Percentiles rank a stretch among this genome's conserved stretches.
These are phyloP conservation scores for Coemansia sp. DNA, from an alignment of 192 early-diverging fungal species.

Conservation along the genomic window DNA sequence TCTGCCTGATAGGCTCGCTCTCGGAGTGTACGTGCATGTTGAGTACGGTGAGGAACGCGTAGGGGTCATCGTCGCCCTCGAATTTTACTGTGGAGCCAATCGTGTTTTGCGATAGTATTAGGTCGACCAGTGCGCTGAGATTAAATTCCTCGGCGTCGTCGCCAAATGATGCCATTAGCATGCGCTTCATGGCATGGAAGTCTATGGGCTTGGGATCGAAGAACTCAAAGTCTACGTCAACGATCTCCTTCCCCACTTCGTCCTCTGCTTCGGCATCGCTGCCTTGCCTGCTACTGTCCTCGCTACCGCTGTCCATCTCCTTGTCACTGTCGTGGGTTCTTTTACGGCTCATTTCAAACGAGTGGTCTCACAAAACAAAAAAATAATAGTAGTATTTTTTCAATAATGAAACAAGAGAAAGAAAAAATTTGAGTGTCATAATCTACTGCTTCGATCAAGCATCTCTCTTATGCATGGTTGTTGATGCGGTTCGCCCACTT, in stretches of 20 bases:
- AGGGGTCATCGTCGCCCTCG: slow-evolving; percentile 78
- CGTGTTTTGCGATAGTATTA: slow-evolving; percentile 70
- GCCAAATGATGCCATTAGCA: slow-evolving; percentile 76
- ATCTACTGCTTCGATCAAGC: not conserved
- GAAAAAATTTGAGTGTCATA: not conserved
- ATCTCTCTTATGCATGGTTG: not conserved
- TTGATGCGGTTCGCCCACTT: too few relatives aligned
- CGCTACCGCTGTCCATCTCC: slow-evolving; percentile 7
- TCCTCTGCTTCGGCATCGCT: not conserved
- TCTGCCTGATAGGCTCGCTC: slow-evolving; percentile 52
- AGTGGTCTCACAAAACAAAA: not conserved
- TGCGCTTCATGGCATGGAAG: slow-evolving; percentile 87
- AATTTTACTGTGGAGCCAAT: slow-evolving; percentile 90
- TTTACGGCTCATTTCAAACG: slow-evolving; percentile 22
- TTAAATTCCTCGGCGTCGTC: slow-evolving; percentile 76
- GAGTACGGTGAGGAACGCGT: slow-evolving; percentile 78
- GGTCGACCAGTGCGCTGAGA: slow-evolving; percentile 74
- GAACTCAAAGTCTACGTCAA: slow-evolving; percentile 96
- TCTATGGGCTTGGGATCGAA: slow-evolving; percentile 86
- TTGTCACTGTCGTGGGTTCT: slow-evolving; percentile 13
- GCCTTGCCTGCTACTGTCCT: slow-evolving; percentile 5
- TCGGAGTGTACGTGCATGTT: slow-evolving; percentile 66
- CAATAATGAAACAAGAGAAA: not conserved
- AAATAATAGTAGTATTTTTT: not conserved
- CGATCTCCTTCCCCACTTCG: slow-evolving; percentile 24